Base-by-base conservation (phyloP, 2,329 filamentous ascomycete species). In the Samsoniella hepiali region DNA sequence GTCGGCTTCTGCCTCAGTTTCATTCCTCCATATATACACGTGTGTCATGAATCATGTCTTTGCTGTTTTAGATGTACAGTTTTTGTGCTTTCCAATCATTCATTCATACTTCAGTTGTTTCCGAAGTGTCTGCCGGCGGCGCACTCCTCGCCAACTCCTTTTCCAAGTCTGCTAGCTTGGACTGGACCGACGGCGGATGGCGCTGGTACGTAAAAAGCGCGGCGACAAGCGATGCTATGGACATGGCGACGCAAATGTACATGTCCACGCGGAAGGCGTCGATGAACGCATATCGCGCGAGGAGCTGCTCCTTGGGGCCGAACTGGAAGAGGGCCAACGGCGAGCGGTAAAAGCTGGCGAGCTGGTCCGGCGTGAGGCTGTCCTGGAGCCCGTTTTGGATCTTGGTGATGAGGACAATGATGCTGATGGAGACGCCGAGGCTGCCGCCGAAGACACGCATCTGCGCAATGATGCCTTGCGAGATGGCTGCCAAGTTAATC, bases 401-500 rank as follows among this genome's bases (percentile, higher is more conserved):
- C 47, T 62, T 65, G n/a, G 62, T 64, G 49, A 68, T 68, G 58
- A 68, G 63, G 15, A 68, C 64, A n/a, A 68, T 64, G 58, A 68
- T 64, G 62, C 64, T 64, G 29, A 68, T 63, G 29, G 70, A 69
- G 4, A 72, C 67, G 44, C 70, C 70, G 45, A 72, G 65, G 53
- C 67, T 70, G 44, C 70, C 69, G 62, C 70, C 70, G 56, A 72
- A 69, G 11, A 69, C 66, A 29, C 69, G 68, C 49, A 71, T 63
- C 57, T 69, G 68, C 17, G 68, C 67, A 17, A 68, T 53, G 32
- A 69, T 64, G 47, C 67, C 67, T 58, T 69, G 67, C 1, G 64
- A 61, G 32, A 69, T 64, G 54, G 67, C 65, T 68, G 11, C 29
- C 22, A 22, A 31, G 45, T 15, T 40, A 17, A 42, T 31, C 38